Conservation (phyloP, 257 asterid species). For the Schizonepeta tenuifolia region DNA sequence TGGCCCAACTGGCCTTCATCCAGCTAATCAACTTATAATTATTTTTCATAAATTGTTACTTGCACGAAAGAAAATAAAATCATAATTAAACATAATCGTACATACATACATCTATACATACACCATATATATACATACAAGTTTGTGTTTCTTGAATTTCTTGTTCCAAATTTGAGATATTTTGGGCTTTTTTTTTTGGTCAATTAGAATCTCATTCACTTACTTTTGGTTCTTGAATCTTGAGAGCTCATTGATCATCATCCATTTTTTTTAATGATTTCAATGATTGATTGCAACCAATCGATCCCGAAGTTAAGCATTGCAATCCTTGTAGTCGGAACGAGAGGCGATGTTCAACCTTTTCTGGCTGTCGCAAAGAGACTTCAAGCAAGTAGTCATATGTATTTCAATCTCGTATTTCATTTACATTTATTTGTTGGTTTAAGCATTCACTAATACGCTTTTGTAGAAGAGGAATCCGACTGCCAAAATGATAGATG, state of each 20-base stretch:
- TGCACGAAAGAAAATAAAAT: background rate
- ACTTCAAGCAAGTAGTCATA: slow-evolving; percentile 55
- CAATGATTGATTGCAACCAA: slow-evolving; percentile 42
- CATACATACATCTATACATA: too few relatives aligned
- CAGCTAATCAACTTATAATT: background rate
- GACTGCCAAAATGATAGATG: background rate
- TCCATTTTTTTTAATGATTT: slow-evolving; percentile 30
- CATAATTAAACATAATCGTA: background rate
- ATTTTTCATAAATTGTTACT: background rate
- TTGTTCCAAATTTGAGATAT: background rate
- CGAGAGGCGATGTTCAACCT: slow-evolving; percentile 98
- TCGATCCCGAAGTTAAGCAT: slow-evolving; percentile 68
- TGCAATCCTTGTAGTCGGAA: slow-evolving; percentile 84
- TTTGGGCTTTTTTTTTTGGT: background rate
- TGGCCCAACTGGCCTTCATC: background rate
- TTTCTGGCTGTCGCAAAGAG: slow-evolving; percentile 77
- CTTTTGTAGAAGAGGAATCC: too few relatives aligned
- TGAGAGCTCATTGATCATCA: background rate
- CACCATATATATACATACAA: background rate
- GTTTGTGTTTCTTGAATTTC: slow-evolving; percentile 8
- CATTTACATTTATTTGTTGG: background rate
- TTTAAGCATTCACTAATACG: background rate
- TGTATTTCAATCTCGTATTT: background rate
- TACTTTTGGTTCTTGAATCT: background rate
- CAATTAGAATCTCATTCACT: background rate